Conservation (phyloP, 805 yeast genomes). For the Candida orba region DNA sequence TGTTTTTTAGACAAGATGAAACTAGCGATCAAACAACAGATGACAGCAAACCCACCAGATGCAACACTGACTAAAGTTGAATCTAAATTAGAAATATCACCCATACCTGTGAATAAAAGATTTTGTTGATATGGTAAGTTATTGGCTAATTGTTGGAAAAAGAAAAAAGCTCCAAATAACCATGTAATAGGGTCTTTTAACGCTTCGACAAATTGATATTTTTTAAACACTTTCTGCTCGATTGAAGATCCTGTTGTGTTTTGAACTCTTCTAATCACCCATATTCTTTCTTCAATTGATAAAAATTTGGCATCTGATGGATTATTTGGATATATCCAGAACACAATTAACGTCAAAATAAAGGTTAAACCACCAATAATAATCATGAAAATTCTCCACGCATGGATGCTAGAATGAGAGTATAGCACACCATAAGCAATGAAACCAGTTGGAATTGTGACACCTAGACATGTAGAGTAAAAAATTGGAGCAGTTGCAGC, state of each 20-base stretch:
- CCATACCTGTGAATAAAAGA: constrained; percentile 38
- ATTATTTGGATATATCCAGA: constrained; percentile 45
- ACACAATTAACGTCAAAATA: constrained; percentile 27
- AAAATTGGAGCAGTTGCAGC: constrained; percentile 49
- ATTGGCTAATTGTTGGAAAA: constrained; percentile 44
- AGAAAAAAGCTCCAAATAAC: constrained; percentile 24
- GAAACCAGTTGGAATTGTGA: constrained; percentile 45
- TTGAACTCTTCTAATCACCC: constrained; percentile 39
- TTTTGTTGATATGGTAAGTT: constrained; percentile 48
- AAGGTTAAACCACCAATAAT: constrained; percentile 51
- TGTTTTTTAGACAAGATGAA: constrained; percentile 19
- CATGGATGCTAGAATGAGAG: constrained; percentile 19
- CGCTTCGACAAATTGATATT: constrained; percentile 35
- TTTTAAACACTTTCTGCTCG: constrained; percentile 38
- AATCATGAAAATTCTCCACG: constrained; percentile 51
- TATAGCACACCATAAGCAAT: constrained; percentile 35
- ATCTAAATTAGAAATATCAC: constrained; percentile 35
- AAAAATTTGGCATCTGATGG: constrained; percentile 47
- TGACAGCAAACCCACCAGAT: constrained; percentile 40
- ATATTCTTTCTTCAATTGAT: constrained; percentile 41
- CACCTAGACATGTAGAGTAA: constrained; percentile 44
- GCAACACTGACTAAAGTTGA: constrained; percentile 50
- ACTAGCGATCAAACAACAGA: constrained; percentile 34
- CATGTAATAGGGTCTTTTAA: constrained; percentile 37
- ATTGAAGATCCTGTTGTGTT: constrained; percentile 31